Evolutionary conservation across 2,329 filamentous ascomycete species (phyloP), one percentile per base, ranked within the genome.

Genomic region (Alternaria alternata): DNA sequence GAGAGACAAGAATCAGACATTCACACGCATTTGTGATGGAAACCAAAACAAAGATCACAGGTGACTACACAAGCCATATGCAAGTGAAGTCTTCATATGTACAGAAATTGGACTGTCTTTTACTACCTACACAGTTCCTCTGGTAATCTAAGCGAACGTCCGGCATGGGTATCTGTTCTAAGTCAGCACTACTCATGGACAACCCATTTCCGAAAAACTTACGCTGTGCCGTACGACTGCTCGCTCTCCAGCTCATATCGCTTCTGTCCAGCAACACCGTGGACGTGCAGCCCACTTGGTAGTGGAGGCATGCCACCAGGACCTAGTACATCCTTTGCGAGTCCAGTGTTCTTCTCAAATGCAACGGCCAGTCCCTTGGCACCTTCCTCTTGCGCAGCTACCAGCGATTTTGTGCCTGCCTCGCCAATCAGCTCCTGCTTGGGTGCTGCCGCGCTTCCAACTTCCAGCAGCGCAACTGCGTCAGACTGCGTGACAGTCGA

Each of bases 401-500:
- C 90, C 65, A 99, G 83, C 84, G 91, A 87, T 75, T 89, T 88
- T 59, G 81, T 83, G 75, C 93, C 91, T 22, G 87, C 88, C 66
- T 92, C 88, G 47, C 91, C 91, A 66, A 96, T 86, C 75, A 88
- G 79, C 61, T 96, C 92, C 65, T 92, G 89, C 82, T 93, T 94
- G 34, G 95, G 94, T 49, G 83, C 84, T 11, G 88, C 90, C 57
- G 90, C 90, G 81, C 90, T 97, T 68, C 95, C 95, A 44, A 98
- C 88, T 28, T 86, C 89, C 76, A 99, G 84, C 71, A 99, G 87
- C 42, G 90, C 91, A 24, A 95, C 95, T 52, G 93, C 89, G 79
- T 98, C 91, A 47, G 87, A 87, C 84, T 98, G 95, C 61, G 84
- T 89, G 63, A 99, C 87, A 46, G 92, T 89, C 75, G 91, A 94